Percentiles rank a stretch among this genome's conserved stretches.
These are phyloP conservation scores for Fraxinus pennsylvanica DNA, from an alignment of 257 asterid species.

Conservation along the genomic window DNA sequence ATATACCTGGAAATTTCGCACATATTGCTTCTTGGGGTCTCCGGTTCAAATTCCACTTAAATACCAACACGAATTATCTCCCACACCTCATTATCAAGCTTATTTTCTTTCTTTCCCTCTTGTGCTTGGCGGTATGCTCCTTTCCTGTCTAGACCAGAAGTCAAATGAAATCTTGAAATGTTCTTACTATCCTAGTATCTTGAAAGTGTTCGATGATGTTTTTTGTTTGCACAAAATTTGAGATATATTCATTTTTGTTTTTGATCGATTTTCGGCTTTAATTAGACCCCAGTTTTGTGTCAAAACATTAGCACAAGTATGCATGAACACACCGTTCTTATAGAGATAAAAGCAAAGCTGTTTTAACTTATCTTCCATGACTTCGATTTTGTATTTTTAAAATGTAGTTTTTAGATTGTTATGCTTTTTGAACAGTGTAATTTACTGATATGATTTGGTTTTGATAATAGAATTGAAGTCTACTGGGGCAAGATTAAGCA, in stretches of 20 bases:
- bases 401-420: neutral
- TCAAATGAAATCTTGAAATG: neutral
- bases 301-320: neutral
- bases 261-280: no score
- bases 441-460: neutral
- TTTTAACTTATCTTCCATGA: no score
- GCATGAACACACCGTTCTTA: neutral
- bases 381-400: no score
- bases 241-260: no score
- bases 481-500: neutral
- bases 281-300: no score
- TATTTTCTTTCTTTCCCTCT: neutral
- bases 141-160: neutral
- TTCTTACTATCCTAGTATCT: neutral
- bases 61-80: neutral
- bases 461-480: neutral
- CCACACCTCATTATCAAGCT: neutral
- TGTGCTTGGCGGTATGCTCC: neutral
- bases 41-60: neutral
- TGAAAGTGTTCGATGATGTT: neutral
- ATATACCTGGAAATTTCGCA: neutral
- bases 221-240: neutral
- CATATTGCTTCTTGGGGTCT: conserved; percentile 1
- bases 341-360: neutral
- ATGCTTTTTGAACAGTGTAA: neutral